Conservation (phyloP, 75 land plant genomes). For the Ceratopteris richardii region DNA sequence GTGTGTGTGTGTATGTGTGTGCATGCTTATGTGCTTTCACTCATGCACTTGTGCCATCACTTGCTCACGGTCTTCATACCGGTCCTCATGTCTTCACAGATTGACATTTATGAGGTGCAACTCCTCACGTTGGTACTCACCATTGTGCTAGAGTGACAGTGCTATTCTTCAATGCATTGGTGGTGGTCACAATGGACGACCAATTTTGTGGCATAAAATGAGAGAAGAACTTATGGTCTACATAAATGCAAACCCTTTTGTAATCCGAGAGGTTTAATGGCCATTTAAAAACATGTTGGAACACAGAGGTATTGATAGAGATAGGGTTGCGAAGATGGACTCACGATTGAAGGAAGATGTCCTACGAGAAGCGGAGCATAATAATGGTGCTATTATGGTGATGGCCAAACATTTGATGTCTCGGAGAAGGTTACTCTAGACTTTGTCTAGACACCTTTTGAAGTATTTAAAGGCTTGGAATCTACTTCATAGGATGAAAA, state of each 20-base stretch:
- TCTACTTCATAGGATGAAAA: too few relatives aligned
- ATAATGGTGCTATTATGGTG: conserved; percentile 93
- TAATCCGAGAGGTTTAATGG: conserved; percentile 90
- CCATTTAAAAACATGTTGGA: conserved; percentile 95
- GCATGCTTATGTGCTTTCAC: too few relatives aligned
- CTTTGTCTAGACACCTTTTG: conserved; percentile 76
- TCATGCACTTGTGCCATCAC: too few relatives aligned
- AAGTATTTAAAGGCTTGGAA: conserved; percentile 66
- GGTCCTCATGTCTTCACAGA: too few relatives aligned
- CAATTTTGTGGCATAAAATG: conserved; percentile 97
- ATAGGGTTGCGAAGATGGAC: conserved; percentile 92
- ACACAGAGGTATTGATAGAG: conserved; percentile 85
- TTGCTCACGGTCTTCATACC: too few relatives aligned
- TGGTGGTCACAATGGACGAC: conserved; percentile 43
- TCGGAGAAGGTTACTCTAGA: conserved; percentile 74
- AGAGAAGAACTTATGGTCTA: conserved; percentile 96
- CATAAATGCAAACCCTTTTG: conserved; percentile 95
- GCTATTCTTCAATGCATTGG: conserved; percentile 68
- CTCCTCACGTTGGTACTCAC: too few relatives aligned
- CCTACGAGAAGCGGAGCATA: conserved; percentile 72
- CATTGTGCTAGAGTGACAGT: too few relatives aligned
- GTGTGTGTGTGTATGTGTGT: too few relatives aligned
- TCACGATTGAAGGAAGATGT: conserved; percentile 86
- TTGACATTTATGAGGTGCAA: too few relatives aligned
- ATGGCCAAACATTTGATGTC: conserved; percentile 80